Evolutionary conservation across 148 eudicot species (phyloP), one percentile per base, ranked within the genome.

Genomic region (Rhododendron kiyosumense): DNA sequence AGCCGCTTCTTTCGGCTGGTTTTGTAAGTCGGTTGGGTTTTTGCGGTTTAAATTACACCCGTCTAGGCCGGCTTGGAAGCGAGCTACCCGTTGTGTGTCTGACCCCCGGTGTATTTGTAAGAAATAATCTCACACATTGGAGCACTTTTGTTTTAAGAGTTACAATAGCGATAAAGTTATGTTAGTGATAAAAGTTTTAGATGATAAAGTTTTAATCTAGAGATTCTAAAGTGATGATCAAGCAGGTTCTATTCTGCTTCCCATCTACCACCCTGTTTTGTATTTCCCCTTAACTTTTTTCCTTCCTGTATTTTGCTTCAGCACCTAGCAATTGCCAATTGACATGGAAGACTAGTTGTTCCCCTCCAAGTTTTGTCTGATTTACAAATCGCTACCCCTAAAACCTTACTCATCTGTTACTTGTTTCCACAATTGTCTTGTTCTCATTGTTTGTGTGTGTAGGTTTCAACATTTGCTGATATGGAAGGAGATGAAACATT

Each of bases 401-500:
- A 46, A 2, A 41, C 13, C 24, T 80, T 80, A 9, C 1, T 80
- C n/a, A 46, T 49, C 63, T 30, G 10, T 52, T 54, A 15, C 20
- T 80, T 80, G 57, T 80, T 79, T 49, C 12, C 24, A 80, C 38
- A 49, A 7, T 54, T 34, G 11, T 59, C 28, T 63, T 65, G 81
- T 15, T 34, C 34, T 69, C 46, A 30, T 34, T 22, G 61, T 61
- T 24, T 84, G 71, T 85, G 85, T 69, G 7, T 89, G 76, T 93
- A 96, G 98, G 97, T 97, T 48, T 93, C 98, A 74, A 97, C 99
- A 71, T 97, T 97, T 90, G 99, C 98, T 86, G 99, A 97, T 85
- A 95, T 94, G 99, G 98, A 97, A 92, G 99, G 99, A 63, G 99
- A 97, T 49, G 99, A 97, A 92, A 97, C 99, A 84, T 97, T 94